Evolutionary conservation across 495 filamentous ascomycete species (phyloP), one percentile per base, ranked within the genome.

Genomic region (Lophiostoma macrostomum): DNA sequence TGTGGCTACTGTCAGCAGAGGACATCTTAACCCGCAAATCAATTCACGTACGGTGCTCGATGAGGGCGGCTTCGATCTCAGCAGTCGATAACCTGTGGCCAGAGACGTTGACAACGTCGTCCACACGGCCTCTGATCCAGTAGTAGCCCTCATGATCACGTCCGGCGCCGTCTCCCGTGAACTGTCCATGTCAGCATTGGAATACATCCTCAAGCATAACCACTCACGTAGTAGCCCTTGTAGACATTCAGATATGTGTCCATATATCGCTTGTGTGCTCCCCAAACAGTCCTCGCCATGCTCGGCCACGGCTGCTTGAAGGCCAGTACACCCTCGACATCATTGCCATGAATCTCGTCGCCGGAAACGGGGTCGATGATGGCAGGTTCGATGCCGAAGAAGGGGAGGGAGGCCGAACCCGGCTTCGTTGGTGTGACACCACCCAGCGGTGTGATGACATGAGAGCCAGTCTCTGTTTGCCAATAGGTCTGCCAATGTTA

Each of bases 281-380:
- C 94, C 88, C 90, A 99, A 56, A 99, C 91, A 34, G 93, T 99
- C 53, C 93, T 86, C 41, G 93, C 90, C 91, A 99, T 97, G 71
- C 89, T 95, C 20, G 93, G 93, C 94, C 94, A 99, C 40, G 93
- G 79, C 73, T 96, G 87, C 82, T 96, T 97, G 78, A 99, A 91
- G 38, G 89, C 91, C 49, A 99, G 78, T 16, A 99, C 91, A 72
- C 93, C 93, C 73, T 99, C 93, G 44, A 99, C 93, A 67, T 97
- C 90, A 64, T 99, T 97, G 32, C 94, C 93, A 58, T 85, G 78
- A 54, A 97, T 85, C 72, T 99, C 93, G 64, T 91, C 86, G 43
- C 91, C 91, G 18, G 88, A 91, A 36, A 97, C 87, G 11, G 94
- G 94, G 67, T 99, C 93, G 69, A 99, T 91, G 66, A 99, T 97